phyloP scores from a whole-genome alignment of 257 asterid species.

The Fraxinus cuspidata region DNA sequence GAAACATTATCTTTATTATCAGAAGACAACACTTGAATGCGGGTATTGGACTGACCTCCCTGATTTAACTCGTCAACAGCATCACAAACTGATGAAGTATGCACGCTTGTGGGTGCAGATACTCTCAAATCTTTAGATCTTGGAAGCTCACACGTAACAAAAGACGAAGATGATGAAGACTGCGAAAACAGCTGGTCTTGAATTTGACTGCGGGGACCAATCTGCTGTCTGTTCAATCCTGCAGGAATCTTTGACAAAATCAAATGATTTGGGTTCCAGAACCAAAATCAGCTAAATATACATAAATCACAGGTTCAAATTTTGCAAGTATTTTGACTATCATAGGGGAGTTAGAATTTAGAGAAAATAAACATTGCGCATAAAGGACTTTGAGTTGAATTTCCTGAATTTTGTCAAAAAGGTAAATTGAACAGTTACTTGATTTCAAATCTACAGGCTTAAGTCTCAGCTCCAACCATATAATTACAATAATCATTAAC shows the following conservation, averaged over 20 bases:
- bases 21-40: conserved; percentile 51
- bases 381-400: conserved; percentile 4
- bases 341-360: not conserved
- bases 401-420: not conserved
- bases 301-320: conserved; percentile 13
- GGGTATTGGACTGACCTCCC: conserved; percentile 40
- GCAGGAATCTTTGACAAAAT: conserved; percentile 49
- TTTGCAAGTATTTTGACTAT: not conserved
- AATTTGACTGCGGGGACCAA: conserved; percentile 38
- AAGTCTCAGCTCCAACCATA: conserved; percentile 6
- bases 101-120: conserved; percentile 41
- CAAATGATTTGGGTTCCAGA: conserved; percentile 31
- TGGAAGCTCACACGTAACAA: conserved; percentile 34
- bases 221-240: conserved; percentile 51
- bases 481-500: conserved; percentile 8
- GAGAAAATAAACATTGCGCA: not conserved
- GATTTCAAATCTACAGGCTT: conserved; percentile 14
- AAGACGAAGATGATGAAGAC: conserved; percentile 42
- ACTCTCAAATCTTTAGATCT: conserved; percentile 26
- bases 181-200: conserved; percentile 57
- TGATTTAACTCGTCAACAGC: conserved; percentile 47
- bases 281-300: conserved; percentile 9
- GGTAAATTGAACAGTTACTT: not conserved
- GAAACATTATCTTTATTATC: conserved; percentile 56
- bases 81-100: conserved; percentile 42